Base-by-base conservation (phyloP, 2,329 filamentous ascomycete species). In the Aspergillus arachidicola region DNA sequence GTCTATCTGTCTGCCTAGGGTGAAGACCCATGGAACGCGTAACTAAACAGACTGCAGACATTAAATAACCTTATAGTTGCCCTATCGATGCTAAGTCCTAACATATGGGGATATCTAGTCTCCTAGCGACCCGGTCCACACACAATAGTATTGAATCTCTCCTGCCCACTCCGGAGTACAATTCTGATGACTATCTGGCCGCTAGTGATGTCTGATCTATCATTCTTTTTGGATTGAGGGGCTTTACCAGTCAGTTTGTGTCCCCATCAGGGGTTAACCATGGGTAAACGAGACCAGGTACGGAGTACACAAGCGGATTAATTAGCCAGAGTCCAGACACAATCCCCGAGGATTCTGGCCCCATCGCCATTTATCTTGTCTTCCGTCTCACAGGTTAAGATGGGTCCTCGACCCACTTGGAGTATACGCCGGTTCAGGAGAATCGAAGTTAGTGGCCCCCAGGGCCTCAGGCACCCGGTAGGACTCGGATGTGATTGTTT, bases 361-460 rank as follows among this genome's bases (percentile, higher is more conserved):
- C 38, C 36, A 41, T 57, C 36, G 16, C 36, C 26, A 28, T 48
- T 41, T 50, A 36, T 16, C 14, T 16, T 34, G 50, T 53, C 50
- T 53, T n/a, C 51, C 51, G 51, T 55, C 51, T 55, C 32, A 26
- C 32, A 55, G 34, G 30, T 38, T 55, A n/a, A 3, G 30, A 55
- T 38, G 51, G 58, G 58, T 28, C 34, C 48, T n/a, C 14, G 58
- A 48, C 58, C 58, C 58, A 60, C 58, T 43, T 26, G 30, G 9
- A 54, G 16, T 21, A 56, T 14, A 54, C 58, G 36, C 51, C 58
- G 38, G 50, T 60, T 60, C 58, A 60, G 50, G 58, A 60, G 50
- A 58, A 51, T 59, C 48, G 30, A 59, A 28, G 9, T 59, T 58
- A 34, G 45, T 50, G 30, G 34, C 4, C 21, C 21, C 32, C n/a